Evolutionary conservation across 2,329 filamentous ascomycete genomes (phyloP), one percentile per base, ranked within the genome.

Genomic region (Venturiaceae sp.): DNA sequence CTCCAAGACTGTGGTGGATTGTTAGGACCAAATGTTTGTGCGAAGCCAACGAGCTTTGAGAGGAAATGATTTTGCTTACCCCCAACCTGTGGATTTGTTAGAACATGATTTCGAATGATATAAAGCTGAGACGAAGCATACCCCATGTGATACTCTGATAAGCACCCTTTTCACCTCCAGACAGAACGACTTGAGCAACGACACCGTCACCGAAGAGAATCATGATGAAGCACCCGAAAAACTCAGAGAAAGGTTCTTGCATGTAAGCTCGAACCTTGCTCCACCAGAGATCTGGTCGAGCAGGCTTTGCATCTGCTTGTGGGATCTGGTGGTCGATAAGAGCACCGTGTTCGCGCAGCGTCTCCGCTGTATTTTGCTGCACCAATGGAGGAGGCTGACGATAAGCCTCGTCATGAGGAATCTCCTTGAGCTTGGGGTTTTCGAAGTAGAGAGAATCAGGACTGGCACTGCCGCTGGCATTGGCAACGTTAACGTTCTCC

Each of bases 151-250:
- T 60, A 21, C 33, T 44, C 53, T 60, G 59, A 19, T 60, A 60
- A 39, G 46, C 32, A 7, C 59, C 56, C 21, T 60, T 61, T 36
- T 61, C 52, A 14, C 57, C 50, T 1, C 33, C n/a, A n/a, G 56
- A 57, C n/a, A 89, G 76, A 0, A 83, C 72, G 0, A 87, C 85
- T 68, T 89, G 86, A 3, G 86, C 86, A 21, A 88, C 83, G 58
- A 83, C 82, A n/a, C 84, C 85, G 61, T 88, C 81, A 3, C 86
- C 86, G 64, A 89, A 89, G 41, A 88, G 71, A 60, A 89, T 75
- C 62, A 89, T 70, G 58, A 86, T 78, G 73, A 89, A 84, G 13
- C 82, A 85, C 7, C 84, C 85, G 54, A 85, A 79, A 71, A 88
- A 87, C 63, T 88, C 84, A 1, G 83, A 82, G 63, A 87, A 82